phyloP scores from a whole-genome alignment of 805 yeast genomes.

The Candida dendrica region DNA sequence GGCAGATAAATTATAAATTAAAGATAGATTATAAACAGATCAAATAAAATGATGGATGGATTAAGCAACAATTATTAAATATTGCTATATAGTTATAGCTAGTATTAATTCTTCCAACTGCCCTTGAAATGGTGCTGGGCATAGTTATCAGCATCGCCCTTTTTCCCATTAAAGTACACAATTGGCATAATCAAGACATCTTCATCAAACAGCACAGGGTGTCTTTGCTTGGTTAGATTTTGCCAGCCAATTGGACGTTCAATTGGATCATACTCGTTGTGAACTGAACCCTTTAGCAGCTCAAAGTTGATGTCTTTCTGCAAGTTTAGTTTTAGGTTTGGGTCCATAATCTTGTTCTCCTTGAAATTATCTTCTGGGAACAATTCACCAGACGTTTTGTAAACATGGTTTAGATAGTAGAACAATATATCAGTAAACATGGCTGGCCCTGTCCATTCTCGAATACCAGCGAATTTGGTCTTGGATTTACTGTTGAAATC shows the following conservation, averaged over 20 bases:
- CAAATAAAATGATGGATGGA: no score
- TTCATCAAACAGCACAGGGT: slow-evolving; percentile 43
- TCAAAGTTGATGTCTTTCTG: neutral
- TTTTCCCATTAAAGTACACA: slow-evolving; percentile 52
- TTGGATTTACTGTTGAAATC: slow-evolving; percentile 44
- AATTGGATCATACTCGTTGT: slow-evolving; percentile 1
- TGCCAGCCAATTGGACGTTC: slow-evolving; percentile 38
- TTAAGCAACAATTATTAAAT: no score
- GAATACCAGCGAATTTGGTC: slow-evolving; percentile 50
- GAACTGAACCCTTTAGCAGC: neutral
- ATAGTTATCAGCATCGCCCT: slow-evolving; percentile 57
- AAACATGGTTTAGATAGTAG: slow-evolving; percentile 31
- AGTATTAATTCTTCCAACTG: slow-evolving; percentile 40
- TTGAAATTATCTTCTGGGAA: neutral
- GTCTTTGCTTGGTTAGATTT: slow-evolving; percentile 43
- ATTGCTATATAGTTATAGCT: no score
- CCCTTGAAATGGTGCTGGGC: slow-evolving; percentile 53
- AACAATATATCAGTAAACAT: slow-evolving; percentile 42
- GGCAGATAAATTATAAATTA: no score
- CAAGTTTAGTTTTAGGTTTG: neutral
- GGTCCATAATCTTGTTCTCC: neutral
- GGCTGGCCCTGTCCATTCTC: slow-evolving; percentile 48
- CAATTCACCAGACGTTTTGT: neutral
- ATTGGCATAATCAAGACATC: slow-evolving; percentile 64
- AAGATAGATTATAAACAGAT: no score